A percentile compares a stretch with the other conserved stretches of the same genome.
Evolutionary conservation across 106 monocot species (phyloP).

Genomic region (Dendrobium chrysotoxum): DNA sequence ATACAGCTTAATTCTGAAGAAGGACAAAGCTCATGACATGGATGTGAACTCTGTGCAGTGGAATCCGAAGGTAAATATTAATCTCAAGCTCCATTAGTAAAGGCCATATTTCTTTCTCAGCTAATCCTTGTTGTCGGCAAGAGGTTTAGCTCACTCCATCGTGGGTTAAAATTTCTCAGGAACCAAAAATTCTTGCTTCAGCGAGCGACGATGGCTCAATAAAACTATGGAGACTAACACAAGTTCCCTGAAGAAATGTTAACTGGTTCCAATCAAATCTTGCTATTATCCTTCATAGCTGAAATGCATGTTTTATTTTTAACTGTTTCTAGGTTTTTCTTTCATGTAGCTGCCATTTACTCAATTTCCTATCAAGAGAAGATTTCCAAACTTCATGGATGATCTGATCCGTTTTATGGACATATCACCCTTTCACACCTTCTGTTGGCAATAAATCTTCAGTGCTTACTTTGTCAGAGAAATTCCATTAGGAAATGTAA

Average conservation of each 20-base stretch:
- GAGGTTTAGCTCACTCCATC: neutral
- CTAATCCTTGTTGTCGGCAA: neutral
- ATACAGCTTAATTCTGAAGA: constrained; percentile 52
- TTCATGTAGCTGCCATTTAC: neutral
- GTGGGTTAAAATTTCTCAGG: constrained; percentile 21
- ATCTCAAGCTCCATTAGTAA: neutral
- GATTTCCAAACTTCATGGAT: neutral
- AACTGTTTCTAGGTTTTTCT: no score
- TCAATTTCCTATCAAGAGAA: neutral
- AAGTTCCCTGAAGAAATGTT: neutral
- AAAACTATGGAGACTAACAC: constrained; percentile 49
- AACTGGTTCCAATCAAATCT: neutral
- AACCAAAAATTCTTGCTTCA: constrained; percentile 42
- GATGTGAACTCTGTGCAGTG: constrained; percentile 65
- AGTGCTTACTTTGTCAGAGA: no score
- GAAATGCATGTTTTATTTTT: neutral
- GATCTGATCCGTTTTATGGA: no score
- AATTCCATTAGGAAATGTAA: no score
- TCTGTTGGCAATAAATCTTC: no score
- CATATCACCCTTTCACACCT: no score
- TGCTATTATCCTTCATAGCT: neutral
- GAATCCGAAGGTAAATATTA: constrained; percentile 35
- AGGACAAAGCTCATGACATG: constrained; percentile 72
- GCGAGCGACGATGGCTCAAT: constrained; percentile 65
- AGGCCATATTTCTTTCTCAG: neutral